A percentile compares a stretch with the other conserved stretches of the same genome.
Evolutionary conservation across 345 rosid species (phyloP).

Genomic region (Noccaea bulbosa): DNA sequence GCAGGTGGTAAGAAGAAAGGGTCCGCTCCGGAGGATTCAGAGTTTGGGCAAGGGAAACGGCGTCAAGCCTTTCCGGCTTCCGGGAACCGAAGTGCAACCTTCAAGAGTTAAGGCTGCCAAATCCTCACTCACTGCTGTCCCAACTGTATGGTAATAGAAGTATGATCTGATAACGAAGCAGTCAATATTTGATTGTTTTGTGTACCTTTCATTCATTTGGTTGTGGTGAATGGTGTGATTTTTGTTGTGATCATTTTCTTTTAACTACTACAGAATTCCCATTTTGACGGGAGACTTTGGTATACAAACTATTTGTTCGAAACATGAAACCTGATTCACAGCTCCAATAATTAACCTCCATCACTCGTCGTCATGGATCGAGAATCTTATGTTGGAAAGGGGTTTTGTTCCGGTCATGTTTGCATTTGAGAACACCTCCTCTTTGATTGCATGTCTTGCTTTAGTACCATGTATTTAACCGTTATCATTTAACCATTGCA

Average conservation of each 20-base stretch:
- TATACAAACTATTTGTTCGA: slow-evolving; percentile 9
- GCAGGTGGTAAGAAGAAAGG: slow-evolving; percentile 40
- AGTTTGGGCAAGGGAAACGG: slow-evolving; percentile 47
- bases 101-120: slow-evolving; percentile 36
- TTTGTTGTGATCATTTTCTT: slow-evolving; percentile 3
- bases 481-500: too few species aligned
- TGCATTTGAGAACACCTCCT: too few species aligned
- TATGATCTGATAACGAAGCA: not conserved
- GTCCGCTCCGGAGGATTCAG: slow-evolving; percentile 29
- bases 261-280: not conserved
- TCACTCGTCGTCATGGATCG: not conserved
- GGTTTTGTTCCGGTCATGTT: too few species aligned
- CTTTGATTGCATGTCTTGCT: too few species aligned
- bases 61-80: slow-evolving; percentile 51
- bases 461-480: too few species aligned
- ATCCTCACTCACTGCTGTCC: not conserved
- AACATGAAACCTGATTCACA: not conserved
- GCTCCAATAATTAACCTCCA: not conserved
- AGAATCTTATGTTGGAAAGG: not conserved
- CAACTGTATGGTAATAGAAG: slow-evolving; percentile 9
- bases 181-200: slow-evolving; percentile 7
- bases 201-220: not conserved
- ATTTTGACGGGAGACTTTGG: slow-evolving; percentile 19
- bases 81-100: slow-evolving; percentile 45
- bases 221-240: not conserved